These are phyloP conservation scores for Phellopilus nigrolimitatus DNA, from an alignment of 1,284 basidiomycete species.

Conservation along the genomic window DNA sequence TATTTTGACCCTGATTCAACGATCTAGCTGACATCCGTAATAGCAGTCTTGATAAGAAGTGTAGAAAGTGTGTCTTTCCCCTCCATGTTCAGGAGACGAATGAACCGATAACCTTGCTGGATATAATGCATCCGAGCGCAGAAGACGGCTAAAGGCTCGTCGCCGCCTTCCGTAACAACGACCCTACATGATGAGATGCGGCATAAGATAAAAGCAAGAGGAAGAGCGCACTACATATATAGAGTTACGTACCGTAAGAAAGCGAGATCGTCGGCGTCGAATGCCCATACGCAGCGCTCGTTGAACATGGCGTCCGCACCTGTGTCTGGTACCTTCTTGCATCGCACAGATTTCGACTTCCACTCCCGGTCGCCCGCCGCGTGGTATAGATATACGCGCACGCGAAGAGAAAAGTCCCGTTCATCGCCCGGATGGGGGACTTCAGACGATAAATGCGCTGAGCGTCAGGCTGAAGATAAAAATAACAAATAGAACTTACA, in stretches of 20 bases:
- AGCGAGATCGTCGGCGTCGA: constrained; percentile 42
- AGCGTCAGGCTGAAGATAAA: not conserved
- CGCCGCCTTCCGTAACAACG: constrained; percentile 32
- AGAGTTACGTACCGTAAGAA: constrained; percentile 41
- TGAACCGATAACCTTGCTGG: constrained; percentile 44
- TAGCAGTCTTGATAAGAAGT: constrained; percentile 39
- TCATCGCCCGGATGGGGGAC: constrained; percentile 38
- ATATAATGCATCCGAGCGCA: constrained; percentile 44
- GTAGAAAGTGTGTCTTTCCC: constrained; percentile 50
- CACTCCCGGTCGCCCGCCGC: constrained; percentile 34
- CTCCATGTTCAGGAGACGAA: constrained; percentile 47
- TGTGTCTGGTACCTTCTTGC: constrained; percentile 27
- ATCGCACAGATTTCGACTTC: constrained; percentile 36
- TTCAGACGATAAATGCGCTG: constrained; percentile 21
- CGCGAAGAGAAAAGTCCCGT: constrained; percentile 36
- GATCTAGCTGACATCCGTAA: not conserved
- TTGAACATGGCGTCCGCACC: constrained; percentile 45
- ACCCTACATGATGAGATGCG: constrained; percentile 25
- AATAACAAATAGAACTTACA: constrained; percentile 35
- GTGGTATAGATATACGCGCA: constrained; percentile 41
- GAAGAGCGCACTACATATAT: constrained; percentile 11
- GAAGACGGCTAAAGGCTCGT: constrained; percentile 44
- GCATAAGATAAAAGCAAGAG: not conserved
- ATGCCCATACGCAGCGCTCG: constrained; percentile 43
- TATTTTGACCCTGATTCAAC: not conserved